Conservation (phyloP, 257 asterid species). For the Jacaranda copaia region DNA sequence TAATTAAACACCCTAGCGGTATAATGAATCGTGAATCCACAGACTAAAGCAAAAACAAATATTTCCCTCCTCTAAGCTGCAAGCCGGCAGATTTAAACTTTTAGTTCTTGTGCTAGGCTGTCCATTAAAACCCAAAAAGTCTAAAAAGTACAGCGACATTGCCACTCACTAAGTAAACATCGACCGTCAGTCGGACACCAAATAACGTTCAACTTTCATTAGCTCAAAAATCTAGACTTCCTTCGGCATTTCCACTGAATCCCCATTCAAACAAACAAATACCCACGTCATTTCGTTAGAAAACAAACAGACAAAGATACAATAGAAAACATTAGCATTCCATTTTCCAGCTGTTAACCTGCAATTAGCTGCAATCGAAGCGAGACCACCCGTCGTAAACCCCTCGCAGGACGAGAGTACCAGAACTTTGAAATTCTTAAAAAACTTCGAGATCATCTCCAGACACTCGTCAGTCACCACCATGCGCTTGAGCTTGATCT, state of each 20-base stretch:
- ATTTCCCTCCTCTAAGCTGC: background rate
- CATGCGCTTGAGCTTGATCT: slow-evolving; percentile 88
- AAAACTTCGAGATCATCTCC: slow-evolving; percentile 82
- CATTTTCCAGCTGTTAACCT: slow-evolving; percentile 48
- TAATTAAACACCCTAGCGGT: background rate
- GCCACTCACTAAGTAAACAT: background rate
- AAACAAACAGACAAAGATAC: background rate
- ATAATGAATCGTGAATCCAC: slow-evolving; percentile 15
- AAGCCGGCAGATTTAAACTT: slow-evolving; percentile 10
- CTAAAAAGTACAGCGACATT: slow-evolving; percentile 19
- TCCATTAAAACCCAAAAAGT: slow-evolving; percentile 2
- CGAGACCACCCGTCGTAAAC: slow-evolving; percentile 86
- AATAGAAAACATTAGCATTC: background rate
- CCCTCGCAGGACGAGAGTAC: slow-evolving; percentile 85
- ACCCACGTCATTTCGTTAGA: background rate
- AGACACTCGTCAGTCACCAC: slow-evolving; percentile 79
- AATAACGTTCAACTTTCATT: background rate
- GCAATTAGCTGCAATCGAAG: slow-evolving; percentile 91
- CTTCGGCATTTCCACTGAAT: slow-evolving; percentile 22
- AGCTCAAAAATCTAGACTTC: slow-evolving; percentile 26
- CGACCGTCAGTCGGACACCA: background rate
- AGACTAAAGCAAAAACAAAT: too few relatives aligned
- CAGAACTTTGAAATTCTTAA: slow-evolving; percentile 78
- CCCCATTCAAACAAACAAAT: slow-evolving; percentile 3
- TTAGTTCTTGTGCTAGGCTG: background rate